Conservation (phyloP, 2,329 filamentous ascomycete species). For the Xylariaceae sp. region DNA sequence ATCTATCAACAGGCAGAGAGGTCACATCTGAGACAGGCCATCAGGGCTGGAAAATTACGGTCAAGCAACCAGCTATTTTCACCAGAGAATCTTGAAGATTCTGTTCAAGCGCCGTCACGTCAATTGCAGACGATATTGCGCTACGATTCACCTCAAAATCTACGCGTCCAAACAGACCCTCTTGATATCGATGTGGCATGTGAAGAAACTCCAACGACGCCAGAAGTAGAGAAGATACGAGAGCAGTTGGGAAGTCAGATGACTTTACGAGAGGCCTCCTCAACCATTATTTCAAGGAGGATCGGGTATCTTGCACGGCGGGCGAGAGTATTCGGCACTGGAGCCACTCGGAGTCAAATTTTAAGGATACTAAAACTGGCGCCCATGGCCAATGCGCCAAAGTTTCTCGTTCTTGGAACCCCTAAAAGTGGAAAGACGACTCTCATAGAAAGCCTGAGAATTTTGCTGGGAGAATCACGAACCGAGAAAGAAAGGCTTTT, state of each 20-base stretch:
- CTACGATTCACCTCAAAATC: background rate
- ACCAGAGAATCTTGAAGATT: background rate
- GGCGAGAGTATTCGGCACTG: no score
- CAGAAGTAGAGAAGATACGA: background rate
- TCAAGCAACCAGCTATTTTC: background rate
- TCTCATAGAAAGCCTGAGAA: background rate
- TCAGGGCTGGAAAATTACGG: background rate
- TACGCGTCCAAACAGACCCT: background rate
- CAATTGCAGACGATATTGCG: background rate
- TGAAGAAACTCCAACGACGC: background rate
- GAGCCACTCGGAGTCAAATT: background rate
- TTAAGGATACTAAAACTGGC: background rate
- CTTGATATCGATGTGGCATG: background rate
- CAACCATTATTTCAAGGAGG: background rate
- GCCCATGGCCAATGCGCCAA: background rate
- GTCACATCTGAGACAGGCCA: constrained; percentile 3
- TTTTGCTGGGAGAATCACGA: background rate
- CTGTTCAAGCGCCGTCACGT: background rate
- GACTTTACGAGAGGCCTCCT: background rate
- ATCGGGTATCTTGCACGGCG: no score
- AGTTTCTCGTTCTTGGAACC: background rate
- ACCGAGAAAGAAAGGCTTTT: background rate
- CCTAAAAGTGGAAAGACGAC: background rate
- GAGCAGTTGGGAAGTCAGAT: no score
- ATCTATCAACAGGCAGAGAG: constrained; percentile 8